Conservation (phyloP, 345 rosid genomes). For the Eucalyptus marginata region DNA sequence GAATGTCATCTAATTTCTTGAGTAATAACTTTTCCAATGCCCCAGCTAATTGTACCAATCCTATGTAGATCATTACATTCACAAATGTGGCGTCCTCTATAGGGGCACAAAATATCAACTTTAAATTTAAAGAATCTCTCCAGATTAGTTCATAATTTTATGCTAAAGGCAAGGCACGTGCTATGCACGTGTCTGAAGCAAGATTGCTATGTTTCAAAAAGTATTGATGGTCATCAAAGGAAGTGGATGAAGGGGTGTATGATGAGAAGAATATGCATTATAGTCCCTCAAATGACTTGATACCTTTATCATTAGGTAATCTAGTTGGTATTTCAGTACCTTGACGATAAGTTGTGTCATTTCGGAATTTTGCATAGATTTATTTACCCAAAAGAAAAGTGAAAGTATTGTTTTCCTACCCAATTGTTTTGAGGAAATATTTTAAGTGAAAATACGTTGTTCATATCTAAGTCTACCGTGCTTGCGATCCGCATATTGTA, state of each 20-base stretch:
- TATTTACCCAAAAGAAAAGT: too few species aligned
- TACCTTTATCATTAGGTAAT: too few species aligned
- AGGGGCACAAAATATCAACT: neutral
- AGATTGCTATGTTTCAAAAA: neutral
- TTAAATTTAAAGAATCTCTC: neutral
- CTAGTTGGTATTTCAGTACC: too few species aligned
- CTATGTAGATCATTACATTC: neutral
- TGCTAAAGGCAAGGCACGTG: neutral
- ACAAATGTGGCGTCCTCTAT: rapidly evolving
- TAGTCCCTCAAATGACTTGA: too few species aligned
- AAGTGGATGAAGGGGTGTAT: neutral
- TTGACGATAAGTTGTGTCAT: too few species aligned
- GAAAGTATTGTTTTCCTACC: rapidly evolving
- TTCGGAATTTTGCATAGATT: too few species aligned
- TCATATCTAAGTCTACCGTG: too few species aligned
- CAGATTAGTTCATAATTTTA: neutral
- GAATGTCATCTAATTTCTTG: neutral
- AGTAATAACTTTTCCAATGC: neutral
- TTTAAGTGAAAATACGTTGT: neutral
- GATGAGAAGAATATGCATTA: neutral
- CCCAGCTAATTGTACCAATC: neutral
- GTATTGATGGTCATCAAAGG: neutral
- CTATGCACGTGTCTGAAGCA: neutral
- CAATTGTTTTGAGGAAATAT: too few species aligned
- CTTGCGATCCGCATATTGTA: neutral